These are phyloP conservation scores for Erodium moschatum DNA, from an alignment of 441 rosid species.

Conservation along the genomic window DNA sequence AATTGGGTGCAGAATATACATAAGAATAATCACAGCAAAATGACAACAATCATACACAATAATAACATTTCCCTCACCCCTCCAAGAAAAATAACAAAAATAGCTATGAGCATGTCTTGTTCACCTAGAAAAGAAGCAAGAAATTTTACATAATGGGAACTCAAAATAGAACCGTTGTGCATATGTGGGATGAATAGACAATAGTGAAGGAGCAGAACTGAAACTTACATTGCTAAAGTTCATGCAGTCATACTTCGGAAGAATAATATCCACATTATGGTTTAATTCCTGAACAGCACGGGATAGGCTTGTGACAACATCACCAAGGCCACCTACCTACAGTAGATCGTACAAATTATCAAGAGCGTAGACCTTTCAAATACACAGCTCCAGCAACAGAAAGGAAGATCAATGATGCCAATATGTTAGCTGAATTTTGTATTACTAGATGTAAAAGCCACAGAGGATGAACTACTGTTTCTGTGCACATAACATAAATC, in stretches of 20 bases:
- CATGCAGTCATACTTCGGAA: constrained; percentile 90
- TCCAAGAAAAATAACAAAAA: neutral
- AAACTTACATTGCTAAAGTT: constrained; percentile 66
- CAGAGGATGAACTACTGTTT: neutral
- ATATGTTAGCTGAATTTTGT: neutral
- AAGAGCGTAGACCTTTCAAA: neutral
- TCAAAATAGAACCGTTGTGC: constrained; percentile 5
- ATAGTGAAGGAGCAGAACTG: constrained; percentile 16
- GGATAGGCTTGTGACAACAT: constrained; percentile 92
- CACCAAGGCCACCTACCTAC: constrained; percentile 98
- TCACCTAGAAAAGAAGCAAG: constrained; percentile 25
- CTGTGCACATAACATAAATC: neutral
- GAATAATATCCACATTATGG: constrained; percentile 74
- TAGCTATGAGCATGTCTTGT: neutral
- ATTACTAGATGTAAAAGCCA: neutral
- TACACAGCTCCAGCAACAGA: constrained; percentile 4
- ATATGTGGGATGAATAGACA: constrained; percentile 11
- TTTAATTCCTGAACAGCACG: constrained; percentile 93
- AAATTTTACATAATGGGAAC: neutral
- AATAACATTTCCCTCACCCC: neutral
- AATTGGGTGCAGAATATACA: neutral
- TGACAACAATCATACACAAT: neutral
- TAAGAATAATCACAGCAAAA: neutral
- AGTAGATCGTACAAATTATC: constrained; percentile 19
- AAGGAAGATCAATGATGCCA: neutral